Evolutionary conservation across 1,284 basidiomycete species (phyloP).

Genomic region (Irpex lacteus): DNA sequence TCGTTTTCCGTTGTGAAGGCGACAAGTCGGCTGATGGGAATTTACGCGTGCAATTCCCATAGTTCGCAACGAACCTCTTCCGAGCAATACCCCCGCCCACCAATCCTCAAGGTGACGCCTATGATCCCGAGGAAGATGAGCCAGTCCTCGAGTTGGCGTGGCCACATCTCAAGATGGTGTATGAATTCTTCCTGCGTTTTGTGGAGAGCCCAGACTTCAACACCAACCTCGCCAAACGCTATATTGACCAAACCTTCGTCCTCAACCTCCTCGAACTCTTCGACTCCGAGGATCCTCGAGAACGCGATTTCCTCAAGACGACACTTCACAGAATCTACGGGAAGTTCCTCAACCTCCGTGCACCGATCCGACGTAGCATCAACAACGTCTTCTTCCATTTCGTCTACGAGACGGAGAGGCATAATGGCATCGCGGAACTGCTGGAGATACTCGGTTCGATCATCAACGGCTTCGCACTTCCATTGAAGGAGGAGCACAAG

Average conservation of each 20-base stretch:
- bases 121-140: slow-evolving; percentile 99
- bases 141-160: slow-evolving; percentile 98
- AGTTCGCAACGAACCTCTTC: slow-evolving; percentile 98
- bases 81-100: slow-evolving; percentile 99
- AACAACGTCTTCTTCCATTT: slow-evolving; percentile 99
- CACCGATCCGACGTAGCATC: slow-evolving; percentile 98
- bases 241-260: slow-evolving; percentile 96
- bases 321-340: slow-evolving; percentile 99
- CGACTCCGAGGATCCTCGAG: slow-evolving; percentile 97
- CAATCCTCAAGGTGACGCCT: slow-evolving; percentile 96
- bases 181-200: slow-evolving; percentile 99
- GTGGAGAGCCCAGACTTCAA: slow-evolving; percentile 99
- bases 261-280: slow-evolving; percentile 97
- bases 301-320: slow-evolving; percentile 99
- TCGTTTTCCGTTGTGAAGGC: slow-evolving; percentile 14
- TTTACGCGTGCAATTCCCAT: slow-evolving; percentile 8
- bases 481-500: slow-evolving; percentile 99
- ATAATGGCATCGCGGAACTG: slow-evolving; percentile 98
- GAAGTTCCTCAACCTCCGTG: slow-evolving; percentile 98
- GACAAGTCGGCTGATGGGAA: background rate
- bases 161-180: slow-evolving; percentile 99
- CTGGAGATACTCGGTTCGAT: slow-evolving; percentile 99
- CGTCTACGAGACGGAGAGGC: slow-evolving; percentile 97
- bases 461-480: slow-evolving; percentile 99
- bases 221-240: slow-evolving; percentile 96